Percentiles rank a stretch among this genome's conserved stretches.
Conservation (phyloP, 2,329 filamentous ascomycete species). For the Zymoseptoria passerinii region DNA sequence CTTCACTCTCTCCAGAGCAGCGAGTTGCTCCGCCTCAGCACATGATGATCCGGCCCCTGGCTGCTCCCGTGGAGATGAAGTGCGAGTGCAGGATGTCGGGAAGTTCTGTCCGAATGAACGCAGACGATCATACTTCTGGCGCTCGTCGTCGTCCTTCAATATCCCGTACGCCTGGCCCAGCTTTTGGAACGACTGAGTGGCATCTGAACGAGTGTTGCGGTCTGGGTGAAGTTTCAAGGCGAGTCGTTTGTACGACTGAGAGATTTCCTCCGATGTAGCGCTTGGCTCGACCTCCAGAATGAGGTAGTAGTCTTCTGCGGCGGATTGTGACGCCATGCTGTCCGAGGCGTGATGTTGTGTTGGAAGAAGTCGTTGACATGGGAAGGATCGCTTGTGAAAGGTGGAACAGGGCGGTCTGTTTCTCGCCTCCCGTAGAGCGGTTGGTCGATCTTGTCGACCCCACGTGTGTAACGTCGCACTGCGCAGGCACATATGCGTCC, state of each 20-base stretch:
- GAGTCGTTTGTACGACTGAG: slow-evolving; percentile 27
- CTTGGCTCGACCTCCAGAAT: slow-evolving; percentile 25
- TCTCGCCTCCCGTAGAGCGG: not conserved
- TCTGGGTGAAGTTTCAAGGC: slow-evolving; percentile 33
- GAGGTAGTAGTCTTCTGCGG: slow-evolving; percentile 30
- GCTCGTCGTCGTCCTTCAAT: slow-evolving; percentile 26
- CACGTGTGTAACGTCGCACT: not conserved
- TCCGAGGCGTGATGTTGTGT: not conserved
- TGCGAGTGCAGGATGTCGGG: not conserved
- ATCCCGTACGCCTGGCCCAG: slow-evolving; percentile 31
- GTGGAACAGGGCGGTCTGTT: too few relatives aligned
- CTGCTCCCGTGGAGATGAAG: not conserved
- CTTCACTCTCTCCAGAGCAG: slow-evolving; percentile 23
- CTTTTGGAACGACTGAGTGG: slow-evolving; percentile 33
- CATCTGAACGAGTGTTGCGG: slow-evolving; percentile 28
- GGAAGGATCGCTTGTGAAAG: too few relatives aligned
- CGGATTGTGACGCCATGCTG: slow-evolving; percentile 23
- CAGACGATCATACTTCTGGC: slow-evolving; percentile 27
- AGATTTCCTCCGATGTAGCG: slow-evolving; percentile 23
- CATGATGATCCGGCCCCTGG: not conserved
- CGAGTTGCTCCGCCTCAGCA: slow-evolving; percentile 22
- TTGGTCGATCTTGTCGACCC: not conserved
- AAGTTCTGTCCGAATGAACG: slow-evolving; percentile 23
- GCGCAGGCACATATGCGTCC: not conserved
- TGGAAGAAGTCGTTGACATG: too few relatives aligned